These are phyloP conservation scores for Mycena capillaripes DNA, from an alignment of 768 basidiomycete species.

Conservation along the genomic window DNA sequence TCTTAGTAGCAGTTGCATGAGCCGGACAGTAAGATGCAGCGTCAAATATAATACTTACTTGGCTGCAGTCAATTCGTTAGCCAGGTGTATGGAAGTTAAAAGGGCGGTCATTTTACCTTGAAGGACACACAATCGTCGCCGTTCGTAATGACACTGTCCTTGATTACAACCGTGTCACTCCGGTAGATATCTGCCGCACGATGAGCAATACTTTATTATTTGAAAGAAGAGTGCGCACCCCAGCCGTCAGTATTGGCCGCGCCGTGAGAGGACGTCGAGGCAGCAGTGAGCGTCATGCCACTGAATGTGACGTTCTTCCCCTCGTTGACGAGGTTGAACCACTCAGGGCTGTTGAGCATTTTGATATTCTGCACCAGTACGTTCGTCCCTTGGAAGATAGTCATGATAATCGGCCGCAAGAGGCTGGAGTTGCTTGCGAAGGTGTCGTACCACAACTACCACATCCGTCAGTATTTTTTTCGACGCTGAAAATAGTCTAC, in stretches of 20 bases:
- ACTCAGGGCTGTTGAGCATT: slow-evolving; percentile 31
- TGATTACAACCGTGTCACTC: slow-evolving; percentile 60
- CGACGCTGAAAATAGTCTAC: neutral
- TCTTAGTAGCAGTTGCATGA: slow-evolving; percentile 35
- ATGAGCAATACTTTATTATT: neutral
- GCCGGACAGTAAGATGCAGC: neutral
- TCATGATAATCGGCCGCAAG: slow-evolving; percentile 25
- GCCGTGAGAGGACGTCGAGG: slow-evolving; percentile 57
- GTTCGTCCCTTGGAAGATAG: slow-evolving; percentile 35
- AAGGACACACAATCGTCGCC: slow-evolving; percentile 72
- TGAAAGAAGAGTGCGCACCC: slow-evolving; percentile 35
- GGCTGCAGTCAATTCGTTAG: slow-evolving; percentile 26
- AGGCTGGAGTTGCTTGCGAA: slow-evolving; percentile 49
- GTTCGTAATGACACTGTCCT: slow-evolving; percentile 58
- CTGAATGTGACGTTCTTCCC: slow-evolving; percentile 60
- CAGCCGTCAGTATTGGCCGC: slow-evolving; percentile 73
- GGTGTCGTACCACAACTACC: slow-evolving; percentile 68
- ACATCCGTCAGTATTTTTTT: neutral
- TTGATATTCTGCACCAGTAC: slow-evolving; percentile 33
- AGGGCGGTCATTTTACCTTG: slow-evolving; percentile 58
- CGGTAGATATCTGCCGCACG: neutral
- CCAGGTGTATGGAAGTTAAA: too few species aligned
- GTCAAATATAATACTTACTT: neutral
- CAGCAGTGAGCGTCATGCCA: slow-evolving; percentile 61
- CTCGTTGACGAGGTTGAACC: slow-evolving; percentile 55